A percentile compares a stretch with the other conserved stretches of the same genome.
phyloP scores from a whole-genome alignment of 2,329 filamentous ascomycete species.

The Fusarium poae region DNA sequence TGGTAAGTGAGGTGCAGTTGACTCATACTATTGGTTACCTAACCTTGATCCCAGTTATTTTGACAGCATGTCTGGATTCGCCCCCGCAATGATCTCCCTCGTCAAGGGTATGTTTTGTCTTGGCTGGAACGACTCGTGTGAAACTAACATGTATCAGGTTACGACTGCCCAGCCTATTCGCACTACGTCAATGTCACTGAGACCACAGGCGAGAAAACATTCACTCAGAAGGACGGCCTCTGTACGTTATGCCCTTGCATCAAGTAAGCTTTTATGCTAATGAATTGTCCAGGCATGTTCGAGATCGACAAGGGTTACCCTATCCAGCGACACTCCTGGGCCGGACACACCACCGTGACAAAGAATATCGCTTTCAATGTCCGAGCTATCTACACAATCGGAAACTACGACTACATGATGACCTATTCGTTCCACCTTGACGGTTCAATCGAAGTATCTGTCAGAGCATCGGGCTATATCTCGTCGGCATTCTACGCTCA shows the following conservation, averaged over 20 bases:
- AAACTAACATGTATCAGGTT: neutral
- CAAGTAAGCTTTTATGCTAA: neutral
- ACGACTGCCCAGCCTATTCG: constrained; percentile 5
- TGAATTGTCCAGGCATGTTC: neutral
- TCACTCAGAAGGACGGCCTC: neutral
- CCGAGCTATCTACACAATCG: constrained; percentile 15
- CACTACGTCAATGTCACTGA: constrained; percentile 3
- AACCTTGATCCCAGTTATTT: neutral
- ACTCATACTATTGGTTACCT: too few relatives aligned
- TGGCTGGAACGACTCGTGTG: too few relatives aligned
- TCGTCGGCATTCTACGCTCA: constrained; percentile 2
- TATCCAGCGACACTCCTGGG: constrained; percentile 14
- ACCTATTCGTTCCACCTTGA: constrained; percentile 5
- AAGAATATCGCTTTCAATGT: constrained; percentile 14
- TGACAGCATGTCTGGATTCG: constrained; percentile 10
- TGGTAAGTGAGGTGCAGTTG: neutral
- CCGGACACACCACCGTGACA: neutral
- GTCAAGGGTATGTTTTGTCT: constrained; percentile 1
- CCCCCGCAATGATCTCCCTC: constrained; percentile 3
- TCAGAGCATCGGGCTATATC: constrained; percentile 11
- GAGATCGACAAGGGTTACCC: constrained; percentile 18
- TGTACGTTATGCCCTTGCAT: fast-evolving
- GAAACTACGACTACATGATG: constrained; percentile 16
- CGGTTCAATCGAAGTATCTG: constrained; percentile 2
- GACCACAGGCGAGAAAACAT: neutral